A percentile compares a stretch with the other conserved stretches of the same genome.
These are phyloP conservation scores for Silene uniflora DNA, from an alignment of 148 eudicot species.

Conservation along the genomic window DNA sequence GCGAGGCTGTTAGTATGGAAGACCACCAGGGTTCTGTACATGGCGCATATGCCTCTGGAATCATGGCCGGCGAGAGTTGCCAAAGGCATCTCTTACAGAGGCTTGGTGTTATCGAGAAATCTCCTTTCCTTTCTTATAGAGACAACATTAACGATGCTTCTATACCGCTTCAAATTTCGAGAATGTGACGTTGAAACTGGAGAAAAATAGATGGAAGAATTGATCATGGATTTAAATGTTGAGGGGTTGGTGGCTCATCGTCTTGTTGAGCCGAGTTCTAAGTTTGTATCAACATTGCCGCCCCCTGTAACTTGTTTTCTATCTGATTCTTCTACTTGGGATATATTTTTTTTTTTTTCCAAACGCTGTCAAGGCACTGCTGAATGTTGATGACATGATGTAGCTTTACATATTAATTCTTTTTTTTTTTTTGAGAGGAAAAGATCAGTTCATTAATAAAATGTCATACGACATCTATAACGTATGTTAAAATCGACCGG, in stretches of 20 bases:
- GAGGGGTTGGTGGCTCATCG: no score
- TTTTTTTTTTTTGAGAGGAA: no score
- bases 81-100: slow-evolving; percentile 51
- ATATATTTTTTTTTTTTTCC: no score
- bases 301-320: no score
- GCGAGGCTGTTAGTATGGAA: slow-evolving; percentile 90
- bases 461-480: no score
- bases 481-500: no score
- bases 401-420: not conserved
- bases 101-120: slow-evolving; percentile 48
- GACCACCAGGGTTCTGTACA: slow-evolving; percentile 98
- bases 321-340: no score
- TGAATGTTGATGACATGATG: not conserved
- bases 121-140: slow-evolving; percentile 41
- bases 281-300: no score
- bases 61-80: slow-evolving; percentile 81
- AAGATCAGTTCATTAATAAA: no score
- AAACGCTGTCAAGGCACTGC: no score
- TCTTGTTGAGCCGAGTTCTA: no score
- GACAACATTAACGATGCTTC: slow-evolving; percentile 51
- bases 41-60: slow-evolving; percentile 87
- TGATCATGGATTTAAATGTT: no score
- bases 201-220: not conserved
- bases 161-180: slow-evolving; percentile 83
- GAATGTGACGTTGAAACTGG: slow-evolving; percentile 39